A percentile compares a stretch with the other conserved stretches of the same genome.
These are phyloP conservation scores for Pelargonium australe DNA, from an alignment of 441 rosid genomes.

Conservation along the genomic window DNA sequence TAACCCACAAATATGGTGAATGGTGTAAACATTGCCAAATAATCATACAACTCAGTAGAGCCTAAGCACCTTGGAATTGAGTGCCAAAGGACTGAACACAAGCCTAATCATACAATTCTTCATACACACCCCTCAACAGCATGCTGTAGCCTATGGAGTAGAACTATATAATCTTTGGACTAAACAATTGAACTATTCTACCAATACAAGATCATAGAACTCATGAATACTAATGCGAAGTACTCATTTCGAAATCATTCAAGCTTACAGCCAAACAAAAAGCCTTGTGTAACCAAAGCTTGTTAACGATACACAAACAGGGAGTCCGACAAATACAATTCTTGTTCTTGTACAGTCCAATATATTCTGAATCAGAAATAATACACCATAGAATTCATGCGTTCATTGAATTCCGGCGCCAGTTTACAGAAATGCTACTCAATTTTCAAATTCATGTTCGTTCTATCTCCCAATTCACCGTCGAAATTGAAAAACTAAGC, in stretches of 20 bases:
- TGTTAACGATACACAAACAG: background rate
- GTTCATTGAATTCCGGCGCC: slow-evolving; percentile 2
- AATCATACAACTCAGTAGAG: background rate
- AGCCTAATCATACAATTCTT: no score
- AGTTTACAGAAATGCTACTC: background rate
- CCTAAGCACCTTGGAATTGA: background rate
- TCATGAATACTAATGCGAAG: background rate
- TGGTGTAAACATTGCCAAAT: background rate
- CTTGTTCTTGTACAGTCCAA: background rate
- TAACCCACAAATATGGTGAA: background rate
- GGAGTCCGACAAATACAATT: background rate
- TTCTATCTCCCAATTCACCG: background rate
- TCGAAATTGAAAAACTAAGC: background rate
- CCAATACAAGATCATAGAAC: background rate
- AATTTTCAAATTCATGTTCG: background rate
- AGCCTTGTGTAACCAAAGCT: background rate
- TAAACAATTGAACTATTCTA: background rate
- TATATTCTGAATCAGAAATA: background rate
- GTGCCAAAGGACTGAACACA: background rate
- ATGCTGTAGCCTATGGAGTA: no score
- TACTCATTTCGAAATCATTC: background rate
- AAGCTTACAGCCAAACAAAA: background rate
- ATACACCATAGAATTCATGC: background rate
- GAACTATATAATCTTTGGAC: no score
- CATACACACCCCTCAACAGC: no score